Base-by-base conservation (phyloP, 306 rosid species). In the Sesbania bispinosa region DNA sequence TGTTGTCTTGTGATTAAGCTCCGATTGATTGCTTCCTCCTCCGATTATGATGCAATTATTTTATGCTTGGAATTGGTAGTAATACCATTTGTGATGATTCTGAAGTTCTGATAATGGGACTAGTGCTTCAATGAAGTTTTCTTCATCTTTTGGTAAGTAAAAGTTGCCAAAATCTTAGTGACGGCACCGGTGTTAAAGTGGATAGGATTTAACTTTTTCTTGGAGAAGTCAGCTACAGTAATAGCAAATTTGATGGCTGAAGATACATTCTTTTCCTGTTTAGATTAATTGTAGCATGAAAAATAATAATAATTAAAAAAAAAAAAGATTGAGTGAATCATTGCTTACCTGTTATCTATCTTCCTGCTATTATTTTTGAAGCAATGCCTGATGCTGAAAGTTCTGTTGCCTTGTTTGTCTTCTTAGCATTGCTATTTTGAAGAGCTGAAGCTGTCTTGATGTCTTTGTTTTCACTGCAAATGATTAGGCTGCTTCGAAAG, bases 81-180 rank as follows among this genome's bases (percentile, higher is more conserved):
- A 15, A 51, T 30, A 53, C 19, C 27, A 35, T 51, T 68, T 77
- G 52, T 53, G 69, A 65, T 52, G 62, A 74, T 13, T 67, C 24
- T 74, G 69, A 60, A 32, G 51, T 47, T 73, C 41, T 50, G 71
- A 48, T 71, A 5, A 24, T 38, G 23, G 24, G 13, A 24, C 4
- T 59, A 24, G 41, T 38, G 61, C 53, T 63, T 63, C 19, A 21
- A 55, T 51, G 33, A 18, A 33, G 77, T 69, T 58, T 73, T 35
- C n/a, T 18, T 45, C 33, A 61, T 63, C 27, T 52, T 57, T 33
- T 20, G 70, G 42, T 68, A 46, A 67, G 47, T 54, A 51, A 71
- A 36, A 36, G 48, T 21, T 68, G 32, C 3, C 32, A 51, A 50
- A 33, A 67, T 39, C 14, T 6, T 7, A 4, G 15, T 21, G 54